Evolutionary conservation across 345 rosid species (phyloP), one percentile per base, ranked within the genome.

Genomic region (Eutrema heterophyllum): DNA sequence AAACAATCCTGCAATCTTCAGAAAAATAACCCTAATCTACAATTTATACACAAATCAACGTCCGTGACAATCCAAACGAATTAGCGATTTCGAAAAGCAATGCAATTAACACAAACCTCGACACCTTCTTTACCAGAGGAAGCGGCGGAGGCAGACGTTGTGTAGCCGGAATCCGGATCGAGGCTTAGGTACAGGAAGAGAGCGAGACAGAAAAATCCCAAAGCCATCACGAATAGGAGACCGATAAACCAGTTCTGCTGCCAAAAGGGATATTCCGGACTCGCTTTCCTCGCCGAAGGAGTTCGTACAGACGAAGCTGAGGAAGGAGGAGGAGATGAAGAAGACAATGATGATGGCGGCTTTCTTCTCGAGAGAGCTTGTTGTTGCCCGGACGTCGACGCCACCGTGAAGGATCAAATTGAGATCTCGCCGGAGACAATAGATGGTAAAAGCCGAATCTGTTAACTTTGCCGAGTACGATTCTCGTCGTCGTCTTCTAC

Each of bases 221-320:
- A 36, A 44, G 97, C 88, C 90, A 93, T 87, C 43, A 77, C 39
- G 60, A 93, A 86, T 2, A 93, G 89, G 11, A 89, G 46, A 6
- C 52, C 86, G n/a, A 93, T 83, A 78, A 93, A 93, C 98, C 98
- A 93, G 50, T 78, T 86, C 80, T 83, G 85, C 69, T 83, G 92
- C 96, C 96, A 90, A 73, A 90, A 90, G 18, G 96, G 93, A 62
- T 39, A 62, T 15, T 70, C 85, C 9, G 78, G 51, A 7, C 9
- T 68, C 24, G 71, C 0, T 72, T 67, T 52, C 70, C 30, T 72
- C 66, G 50, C 45, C 49, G 68, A 2, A 29, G 83, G 51, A 36
- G 74, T 7, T n/a, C 81, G 76, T 12, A 80, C 21, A 13, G 84
- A 24, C 6, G 85, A 40, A 49, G 80, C 64, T 8, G 84, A 54